A percentile compares a stretch with the other conserved stretches of the same genome.
Conservation (phyloP, 2,329 filamentous ascomycete species). For the Beauveria asiatica region DNA sequence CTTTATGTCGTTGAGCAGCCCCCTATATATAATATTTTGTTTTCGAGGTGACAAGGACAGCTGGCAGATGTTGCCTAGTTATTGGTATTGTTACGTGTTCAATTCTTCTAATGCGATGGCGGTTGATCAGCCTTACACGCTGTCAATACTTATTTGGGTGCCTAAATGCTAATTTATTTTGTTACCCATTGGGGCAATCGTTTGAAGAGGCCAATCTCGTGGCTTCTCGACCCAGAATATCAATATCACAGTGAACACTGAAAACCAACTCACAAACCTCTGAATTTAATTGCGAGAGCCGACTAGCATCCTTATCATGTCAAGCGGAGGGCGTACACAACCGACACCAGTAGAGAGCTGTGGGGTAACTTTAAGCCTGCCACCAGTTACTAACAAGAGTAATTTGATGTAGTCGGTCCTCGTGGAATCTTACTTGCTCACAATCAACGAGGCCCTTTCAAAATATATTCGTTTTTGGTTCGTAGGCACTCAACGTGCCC, state of each 20-base stretch:
- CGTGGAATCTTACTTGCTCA: background rate
- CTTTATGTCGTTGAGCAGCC: no score
- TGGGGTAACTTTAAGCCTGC: background rate
- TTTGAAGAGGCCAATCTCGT: no score
- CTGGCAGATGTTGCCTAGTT: slow-evolving; percentile 1
- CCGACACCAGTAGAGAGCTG: background rate
- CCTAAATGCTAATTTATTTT: background rate
- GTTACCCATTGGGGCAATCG: background rate
- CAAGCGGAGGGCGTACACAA: background rate
- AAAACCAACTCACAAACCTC: no score
- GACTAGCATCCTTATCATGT: no score
- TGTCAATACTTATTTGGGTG: background rate
- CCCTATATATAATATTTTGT: background rate
- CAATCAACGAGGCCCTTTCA: background rate
- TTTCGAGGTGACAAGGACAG: background rate
- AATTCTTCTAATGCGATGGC: background rate
- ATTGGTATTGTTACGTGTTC: background rate
- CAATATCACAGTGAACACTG: no score
- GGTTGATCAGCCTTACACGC: background rate
- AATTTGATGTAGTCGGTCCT: no score
- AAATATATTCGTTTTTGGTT: background rate
- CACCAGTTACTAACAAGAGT: background rate
- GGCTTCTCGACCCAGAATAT: no score
- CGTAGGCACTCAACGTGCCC: no score
- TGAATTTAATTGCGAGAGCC: no score